phyloP scores from a whole-genome alignment of 768 basidiomycete genomes.

The Tephrocybe sp. region DNA sequence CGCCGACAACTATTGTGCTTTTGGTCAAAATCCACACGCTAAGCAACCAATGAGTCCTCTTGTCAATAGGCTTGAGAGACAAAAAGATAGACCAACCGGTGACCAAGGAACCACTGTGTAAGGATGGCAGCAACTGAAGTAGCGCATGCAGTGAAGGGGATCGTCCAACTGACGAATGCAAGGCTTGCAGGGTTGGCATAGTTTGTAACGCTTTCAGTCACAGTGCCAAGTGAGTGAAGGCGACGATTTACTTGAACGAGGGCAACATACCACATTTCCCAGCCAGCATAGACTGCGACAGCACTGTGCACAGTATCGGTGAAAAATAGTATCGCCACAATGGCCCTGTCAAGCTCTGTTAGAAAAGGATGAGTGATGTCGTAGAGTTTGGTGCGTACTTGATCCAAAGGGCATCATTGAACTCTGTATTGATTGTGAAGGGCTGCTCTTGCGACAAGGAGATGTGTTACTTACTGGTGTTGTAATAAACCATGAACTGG shows the following conservation, averaged over 20 bases:
- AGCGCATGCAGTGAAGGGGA: conserved; percentile 47
- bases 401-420: conserved; percentile 32
- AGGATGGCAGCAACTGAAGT: conserved; percentile 45
- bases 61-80: neutral
- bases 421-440: conserved; percentile 20
- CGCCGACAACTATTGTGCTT: conserved; percentile 28
- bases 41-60: no score
- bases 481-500: conserved; percentile 34
- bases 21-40: conserved; percentile 37
- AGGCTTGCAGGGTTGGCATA: conserved; percentile 36
- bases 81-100: conserved; percentile 32
- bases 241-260: no score
- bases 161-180: conserved; percentile 41
- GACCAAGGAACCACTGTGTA: conserved; percentile 47
- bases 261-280: conserved; percentile 25
- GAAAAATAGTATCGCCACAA: conserved; percentile 29
- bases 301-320: conserved; percentile 35
- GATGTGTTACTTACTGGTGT: conserved; percentile 19
- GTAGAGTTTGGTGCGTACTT: conserved; percentile 20
- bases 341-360: conserved; percentile 19
- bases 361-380: neutral
- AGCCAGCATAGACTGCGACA: conserved; percentile 29
- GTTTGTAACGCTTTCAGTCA: conserved; percentile 41
- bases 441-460: neutral
- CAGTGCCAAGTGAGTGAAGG: no score